A percentile compares a stretch with the other conserved stretches of the same genome.
Evolutionary conservation across 2,329 filamentous ascomycete genomes (phyloP).

Genomic region (Fusarium cyanostomum): DNA sequence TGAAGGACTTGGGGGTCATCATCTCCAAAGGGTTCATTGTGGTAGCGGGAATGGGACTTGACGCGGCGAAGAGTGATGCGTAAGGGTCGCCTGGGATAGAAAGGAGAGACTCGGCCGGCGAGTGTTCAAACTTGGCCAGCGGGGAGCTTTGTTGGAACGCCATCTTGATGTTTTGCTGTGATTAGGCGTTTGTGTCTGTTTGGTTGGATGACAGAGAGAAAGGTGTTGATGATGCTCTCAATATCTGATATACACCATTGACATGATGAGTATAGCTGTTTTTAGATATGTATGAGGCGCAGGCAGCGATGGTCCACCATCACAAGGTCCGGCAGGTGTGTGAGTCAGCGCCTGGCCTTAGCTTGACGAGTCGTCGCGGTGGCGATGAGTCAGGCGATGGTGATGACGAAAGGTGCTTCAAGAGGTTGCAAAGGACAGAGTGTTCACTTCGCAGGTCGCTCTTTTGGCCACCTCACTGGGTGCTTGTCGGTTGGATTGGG

Average conservation of each 20-base stretch:
- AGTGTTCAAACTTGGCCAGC: conserved; percentile 62
- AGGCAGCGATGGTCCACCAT: conserved; percentile 31
- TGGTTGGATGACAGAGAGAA: conserved; percentile 5
- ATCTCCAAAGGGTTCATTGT: conserved; percentile 59
- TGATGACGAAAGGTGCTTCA: conserved; percentile 25
- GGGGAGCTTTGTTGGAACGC: conserved; percentile 54
- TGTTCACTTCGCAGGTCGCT: conserved; percentile 37
- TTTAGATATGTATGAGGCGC: conserved; percentile 8
- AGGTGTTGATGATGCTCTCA: conserved; percentile 10
- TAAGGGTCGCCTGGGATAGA: conserved; percentile 61
- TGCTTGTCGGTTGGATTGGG: conserved; percentile 27
- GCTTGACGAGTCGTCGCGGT: conserved; percentile 23
- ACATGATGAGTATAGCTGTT: conserved; percentile 17
- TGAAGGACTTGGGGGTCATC: conserved; percentile 58
- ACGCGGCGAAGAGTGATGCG: conserved; percentile 58
- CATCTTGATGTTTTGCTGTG: conserved; percentile 47
- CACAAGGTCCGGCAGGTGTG: conserved; percentile 34
- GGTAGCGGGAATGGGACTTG: conserved; percentile 43
- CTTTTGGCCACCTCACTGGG: conserved; percentile 28
- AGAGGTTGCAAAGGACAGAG: conserved; percentile 41
- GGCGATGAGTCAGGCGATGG: conserved; percentile 39
- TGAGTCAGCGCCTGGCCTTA: conserved; percentile 38
- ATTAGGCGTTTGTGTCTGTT: conserved; percentile 12
- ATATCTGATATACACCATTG: conserved; percentile 14
- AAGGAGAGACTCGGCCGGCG: conserved; percentile 63